phyloP scores from a whole-genome alignment of 768 basidiomycete genomes.

The Naganishia randhawae region DNA sequence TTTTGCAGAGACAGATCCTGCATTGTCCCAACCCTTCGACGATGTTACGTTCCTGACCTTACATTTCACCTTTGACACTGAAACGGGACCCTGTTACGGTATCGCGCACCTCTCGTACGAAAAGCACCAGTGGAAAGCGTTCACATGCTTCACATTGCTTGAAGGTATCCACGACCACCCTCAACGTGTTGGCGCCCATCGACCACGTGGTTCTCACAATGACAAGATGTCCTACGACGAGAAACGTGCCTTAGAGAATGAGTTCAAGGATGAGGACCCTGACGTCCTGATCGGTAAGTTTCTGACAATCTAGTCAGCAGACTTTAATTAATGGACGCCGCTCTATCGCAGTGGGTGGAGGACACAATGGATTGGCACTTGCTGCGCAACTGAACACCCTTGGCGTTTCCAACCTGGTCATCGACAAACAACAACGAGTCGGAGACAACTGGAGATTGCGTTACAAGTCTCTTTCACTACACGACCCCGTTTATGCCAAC shows the following conservation, averaged over 20 bases:
- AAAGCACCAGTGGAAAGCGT: conserved; percentile 59
- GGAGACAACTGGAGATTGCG: conserved; percentile 53
- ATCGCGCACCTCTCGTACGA: conserved; percentile 35
- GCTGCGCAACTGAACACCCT: conserved; percentile 66
- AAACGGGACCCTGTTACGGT: conserved; percentile 35
- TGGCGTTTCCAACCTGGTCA: conserved; percentile 58
- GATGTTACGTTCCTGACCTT: conserved; percentile 38
- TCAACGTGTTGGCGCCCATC: conserved; percentile 56
- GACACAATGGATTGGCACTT: conserved; percentile 58
- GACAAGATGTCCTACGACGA: conserved; percentile 51
- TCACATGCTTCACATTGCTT: conserved; percentile 61
- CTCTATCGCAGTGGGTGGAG: conserved; percentile 37
- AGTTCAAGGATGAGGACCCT: conserved; percentile 58
- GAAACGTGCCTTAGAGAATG: conserved; percentile 35
- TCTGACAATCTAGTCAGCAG: background rate
- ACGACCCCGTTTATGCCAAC: conserved; percentile 52
- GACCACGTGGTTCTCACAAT: conserved; percentile 56
- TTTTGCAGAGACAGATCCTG: conserved; percentile 27
- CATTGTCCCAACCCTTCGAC: conserved; percentile 34
- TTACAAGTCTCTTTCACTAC: conserved; percentile 65
- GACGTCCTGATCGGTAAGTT: conserved; percentile 56
- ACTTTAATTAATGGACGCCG: background rate
- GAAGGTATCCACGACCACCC: conserved; percentile 59
- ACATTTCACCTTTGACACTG: conserved; percentile 37
- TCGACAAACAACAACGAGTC: conserved; percentile 55